Evolutionary conservation across 371 early-diverging fungal species (phyloP).

Genomic region (Gilbertella persicaria): DNA sequence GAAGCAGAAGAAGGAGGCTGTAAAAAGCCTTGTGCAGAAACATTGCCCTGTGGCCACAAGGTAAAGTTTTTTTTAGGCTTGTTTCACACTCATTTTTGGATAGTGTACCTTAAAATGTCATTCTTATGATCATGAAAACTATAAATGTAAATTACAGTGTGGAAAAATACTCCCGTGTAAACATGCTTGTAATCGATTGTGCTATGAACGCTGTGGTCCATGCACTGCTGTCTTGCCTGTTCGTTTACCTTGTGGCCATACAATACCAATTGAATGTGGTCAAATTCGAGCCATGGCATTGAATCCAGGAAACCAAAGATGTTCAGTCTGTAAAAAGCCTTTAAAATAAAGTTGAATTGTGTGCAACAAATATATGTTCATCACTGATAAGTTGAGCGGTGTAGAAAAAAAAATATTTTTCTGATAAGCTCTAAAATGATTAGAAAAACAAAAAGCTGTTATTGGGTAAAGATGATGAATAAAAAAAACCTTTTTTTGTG

Average conservation of each 20-base stretch:
- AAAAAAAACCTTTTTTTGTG: background rate
- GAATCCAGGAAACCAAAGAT: slow-evolving; percentile 7
- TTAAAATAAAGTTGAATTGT: background rate
- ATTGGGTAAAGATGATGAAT: slow-evolving; percentile 5
- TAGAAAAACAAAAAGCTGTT: background rate
- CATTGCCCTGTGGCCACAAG: slow-evolving; percentile 49
- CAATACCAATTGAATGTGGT: slow-evolving; percentile 27
- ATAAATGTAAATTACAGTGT: slow-evolving; percentile 44
- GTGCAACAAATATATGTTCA: no score
- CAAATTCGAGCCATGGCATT: slow-evolving; percentile 16
- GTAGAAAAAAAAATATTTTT: background rate
- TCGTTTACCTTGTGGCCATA: slow-evolving; percentile 40
- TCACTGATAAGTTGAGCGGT: background rate
- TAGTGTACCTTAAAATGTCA: slow-evolving; percentile 51
- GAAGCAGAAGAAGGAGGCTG: slow-evolving; percentile 55
- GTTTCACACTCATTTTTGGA: slow-evolving; percentile 1
- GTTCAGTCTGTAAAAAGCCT: slow-evolving; percentile 17
- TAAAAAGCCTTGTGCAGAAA: slow-evolving; percentile 38
- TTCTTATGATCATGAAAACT: slow-evolving; percentile 41
- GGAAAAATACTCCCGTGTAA: slow-evolving; percentile 36
- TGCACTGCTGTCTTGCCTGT: slow-evolving; percentile 26
- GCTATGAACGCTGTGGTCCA: slow-evolving; percentile 49
- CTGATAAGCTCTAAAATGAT: background rate
- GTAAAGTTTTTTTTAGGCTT: slow-evolving; percentile 29
- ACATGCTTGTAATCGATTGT: slow-evolving; percentile 41